phyloP scores from a whole-genome alignment of 768 basidiomycete species.

The Phanerodontia chrysosporium region DNA sequence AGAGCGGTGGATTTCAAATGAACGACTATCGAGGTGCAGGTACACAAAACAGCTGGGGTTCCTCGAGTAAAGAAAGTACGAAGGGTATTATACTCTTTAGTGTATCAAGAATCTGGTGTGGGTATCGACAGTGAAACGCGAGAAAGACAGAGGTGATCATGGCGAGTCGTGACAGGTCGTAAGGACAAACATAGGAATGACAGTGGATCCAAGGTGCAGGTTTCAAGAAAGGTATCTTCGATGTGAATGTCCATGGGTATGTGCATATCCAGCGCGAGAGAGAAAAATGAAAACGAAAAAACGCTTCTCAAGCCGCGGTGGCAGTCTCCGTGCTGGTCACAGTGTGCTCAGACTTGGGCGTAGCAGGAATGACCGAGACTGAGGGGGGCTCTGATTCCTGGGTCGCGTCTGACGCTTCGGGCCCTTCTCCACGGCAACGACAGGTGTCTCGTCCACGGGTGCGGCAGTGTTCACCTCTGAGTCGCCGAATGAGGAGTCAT shows the following conservation, averaged over 20 bases:
- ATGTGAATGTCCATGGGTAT: neutral
- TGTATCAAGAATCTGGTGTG: neutral
- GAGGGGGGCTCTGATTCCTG: neutral
- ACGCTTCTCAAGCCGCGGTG: neutral
- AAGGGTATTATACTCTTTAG: neutral
- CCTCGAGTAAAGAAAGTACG: neutral
- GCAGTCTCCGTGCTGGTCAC: neutral
- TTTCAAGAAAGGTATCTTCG: neutral
- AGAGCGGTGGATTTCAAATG: neutral
- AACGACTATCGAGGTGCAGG: neutral
- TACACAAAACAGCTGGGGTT: neutral
- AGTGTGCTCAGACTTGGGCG: conserved; percentile 3
- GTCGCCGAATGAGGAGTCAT: neutral
- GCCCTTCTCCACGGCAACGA: neutral
- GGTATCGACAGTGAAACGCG: conserved; percentile 3
- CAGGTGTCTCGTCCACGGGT: conserved; percentile 9
- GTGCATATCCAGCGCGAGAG: neutral
- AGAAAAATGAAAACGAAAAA: neutral
- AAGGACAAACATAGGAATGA: neutral
- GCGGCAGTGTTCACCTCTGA: conserved; percentile 1
- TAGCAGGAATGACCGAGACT: conserved; percentile 11
- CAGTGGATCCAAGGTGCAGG: neutral
- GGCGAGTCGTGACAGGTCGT: conserved; percentile 11
- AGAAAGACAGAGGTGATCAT: neutral
- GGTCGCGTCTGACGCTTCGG: neutral